Conservation (phyloP, 805 yeast genomes). For the Starmerella etchellsii region DNA sequence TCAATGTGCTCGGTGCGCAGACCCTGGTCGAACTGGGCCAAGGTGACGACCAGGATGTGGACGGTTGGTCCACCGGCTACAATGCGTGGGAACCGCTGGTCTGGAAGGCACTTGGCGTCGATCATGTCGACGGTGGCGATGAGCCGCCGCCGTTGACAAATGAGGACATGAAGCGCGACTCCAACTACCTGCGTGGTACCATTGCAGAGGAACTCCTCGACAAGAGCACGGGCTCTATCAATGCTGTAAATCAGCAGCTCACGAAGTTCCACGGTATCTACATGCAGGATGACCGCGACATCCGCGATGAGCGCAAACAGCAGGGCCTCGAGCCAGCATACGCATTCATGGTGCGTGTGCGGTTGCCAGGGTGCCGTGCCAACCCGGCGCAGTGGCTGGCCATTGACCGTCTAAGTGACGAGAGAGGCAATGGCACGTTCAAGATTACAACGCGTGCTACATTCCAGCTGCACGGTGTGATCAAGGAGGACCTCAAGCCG, state of each 20-base stretch:
- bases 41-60: constrained; percentile 97
- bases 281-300: constrained; percentile 97
- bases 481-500: constrained; percentile 77
- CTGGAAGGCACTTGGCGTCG: constrained; percentile 86
- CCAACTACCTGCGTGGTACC: constrained; percentile 83
- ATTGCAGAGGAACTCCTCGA: constrained; percentile 77
- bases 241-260: constrained; percentile 82
- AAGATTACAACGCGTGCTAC: constrained; percentile 95
- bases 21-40: constrained; percentile 64
- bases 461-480: constrained; percentile 88
- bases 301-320: constrained; percentile 82
- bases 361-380: constrained; percentile 87
- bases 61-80: constrained; percentile 87
- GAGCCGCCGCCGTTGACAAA: constrained; percentile 90
- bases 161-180: constrained; percentile 85
- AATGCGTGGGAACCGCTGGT: constrained; percentile 69
- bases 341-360: constrained; percentile 91
- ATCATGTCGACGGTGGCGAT: constrained; percentile 62
- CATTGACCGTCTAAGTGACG: constrained; percentile 65
- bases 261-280: constrained; percentile 97
- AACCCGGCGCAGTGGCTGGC: constrained; percentile 81
- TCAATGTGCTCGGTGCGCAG: constrained; percentile 60
- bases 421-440: constrained; percentile 82
- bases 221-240: constrained; percentile 76
- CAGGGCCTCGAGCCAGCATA: constrained; percentile 92